Evolutionary conservation across 2,329 filamentous ascomycete species (phyloP).

Genomic region (Neophaeococcomyces aloes): DNA sequence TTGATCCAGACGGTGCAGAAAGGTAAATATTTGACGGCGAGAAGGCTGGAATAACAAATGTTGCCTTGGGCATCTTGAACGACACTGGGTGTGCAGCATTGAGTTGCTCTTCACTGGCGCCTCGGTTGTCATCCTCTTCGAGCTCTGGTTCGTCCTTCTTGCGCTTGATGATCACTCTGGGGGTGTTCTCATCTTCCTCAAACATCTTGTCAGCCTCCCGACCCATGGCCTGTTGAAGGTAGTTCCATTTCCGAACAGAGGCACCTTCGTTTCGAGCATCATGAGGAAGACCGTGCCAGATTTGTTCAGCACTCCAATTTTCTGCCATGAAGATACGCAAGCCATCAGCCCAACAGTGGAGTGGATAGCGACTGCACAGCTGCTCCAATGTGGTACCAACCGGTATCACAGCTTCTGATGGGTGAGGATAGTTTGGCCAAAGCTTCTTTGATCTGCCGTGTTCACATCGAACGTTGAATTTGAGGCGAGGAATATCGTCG

Average conservation of each 20-base stretch:
- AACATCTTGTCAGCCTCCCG: conserved; percentile 14
- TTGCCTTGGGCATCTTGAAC: too few relatives aligned
- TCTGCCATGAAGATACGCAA: conserved; percentile 18
- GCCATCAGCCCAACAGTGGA: conserved; percentile 18
- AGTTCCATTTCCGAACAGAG: conserved; percentile 15
- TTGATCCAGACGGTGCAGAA: too few relatives aligned
- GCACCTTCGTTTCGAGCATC: conserved; percentile 7
- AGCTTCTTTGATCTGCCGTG: not conserved
- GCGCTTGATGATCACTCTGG: conserved; percentile 1
- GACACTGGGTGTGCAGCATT: too few relatives aligned
- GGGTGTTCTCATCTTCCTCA: conserved; percentile 1
- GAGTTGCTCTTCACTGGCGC: not conserved
- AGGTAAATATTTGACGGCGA: too few relatives aligned
- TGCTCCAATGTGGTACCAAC: conserved; percentile 12
- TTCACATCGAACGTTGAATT: not conserved
- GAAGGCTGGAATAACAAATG: too few relatives aligned
- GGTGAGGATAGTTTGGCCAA: not conserved
- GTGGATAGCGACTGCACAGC: conserved; percentile 13
- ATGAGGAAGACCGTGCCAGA: conserved; percentile 14
- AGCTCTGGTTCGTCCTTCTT: conserved; percentile 1
- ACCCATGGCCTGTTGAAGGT: conserved; percentile 15
- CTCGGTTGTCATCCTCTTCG: not conserved
- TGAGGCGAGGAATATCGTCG: not conserved
- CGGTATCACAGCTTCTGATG: conserved; percentile 9
- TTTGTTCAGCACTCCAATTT: conserved; percentile 11